A percentile compares a stretch with the other conserved stretches of the same genome.
Evolutionary conservation across 2,329 filamentous ascomycete species (phyloP).

Genomic region (Bipolaris cookei): DNA sequence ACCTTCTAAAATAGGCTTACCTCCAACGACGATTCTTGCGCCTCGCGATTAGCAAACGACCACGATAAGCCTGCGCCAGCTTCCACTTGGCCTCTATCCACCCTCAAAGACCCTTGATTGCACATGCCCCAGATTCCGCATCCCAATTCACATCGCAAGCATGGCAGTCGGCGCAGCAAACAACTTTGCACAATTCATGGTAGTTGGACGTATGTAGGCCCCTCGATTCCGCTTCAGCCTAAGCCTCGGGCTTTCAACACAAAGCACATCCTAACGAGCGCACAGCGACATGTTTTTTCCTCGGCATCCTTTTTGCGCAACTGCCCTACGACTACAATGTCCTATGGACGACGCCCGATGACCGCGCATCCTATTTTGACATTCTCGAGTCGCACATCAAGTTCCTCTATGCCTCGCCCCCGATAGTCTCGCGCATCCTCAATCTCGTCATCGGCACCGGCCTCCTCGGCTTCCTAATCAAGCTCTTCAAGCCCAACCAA

Average conservation of each 20-base stretch:
- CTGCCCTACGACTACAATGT: conserved; percentile 96
- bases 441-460: conserved; percentile 91
- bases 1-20: conserved; percentile 42
- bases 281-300: conserved; percentile 84
- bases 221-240: conserved; percentile 10
- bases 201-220: conserved; percentile 80
- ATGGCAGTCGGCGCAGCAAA: conserved; percentile 39
- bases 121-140: conserved; percentile 13
- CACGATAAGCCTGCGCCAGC: conserved; percentile 37
- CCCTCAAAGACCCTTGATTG: conserved; percentile 3
- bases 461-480: conserved; percentile 86
- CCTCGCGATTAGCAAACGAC: conserved; percentile 17
- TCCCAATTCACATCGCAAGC: conserved; percentile 6
- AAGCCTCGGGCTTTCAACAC: background rate
- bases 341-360: conserved; percentile 74
- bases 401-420: conserved; percentile 89
- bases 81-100: conserved; percentile 20
- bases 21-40: conserved; percentile 23
- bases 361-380: conserved; percentile 74
- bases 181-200: conserved; percentile 95
- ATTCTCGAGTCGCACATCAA: conserved; percentile 88
- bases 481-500: conserved; percentile 92
- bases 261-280: conserved; percentile 17
- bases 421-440: conserved; percentile 89
- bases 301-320: conserved; percentile 93